phyloP scores from a whole-genome alignment of 768 basidiomycete genomes.

The Favolaschia claudopus region DNA sequence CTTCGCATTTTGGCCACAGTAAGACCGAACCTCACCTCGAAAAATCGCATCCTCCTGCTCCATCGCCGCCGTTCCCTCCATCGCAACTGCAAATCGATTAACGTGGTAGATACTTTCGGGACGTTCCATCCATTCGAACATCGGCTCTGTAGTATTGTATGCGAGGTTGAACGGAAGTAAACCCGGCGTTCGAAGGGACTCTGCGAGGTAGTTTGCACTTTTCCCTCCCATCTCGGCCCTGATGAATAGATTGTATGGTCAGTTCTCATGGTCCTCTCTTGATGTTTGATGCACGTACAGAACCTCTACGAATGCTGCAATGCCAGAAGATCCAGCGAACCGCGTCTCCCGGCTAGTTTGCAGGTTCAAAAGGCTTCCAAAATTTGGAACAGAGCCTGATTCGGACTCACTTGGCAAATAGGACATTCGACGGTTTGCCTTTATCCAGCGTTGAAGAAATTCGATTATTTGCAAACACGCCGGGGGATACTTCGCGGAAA shows the following conservation, averaged over 20 bases:
- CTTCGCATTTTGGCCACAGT: too few species aligned
- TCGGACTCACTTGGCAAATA: conserved; percentile 25
- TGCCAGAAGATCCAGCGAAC: conserved; percentile 15
- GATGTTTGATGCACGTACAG: conserved; percentile 16
- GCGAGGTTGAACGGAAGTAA: background rate
- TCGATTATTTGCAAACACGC: conserved; percentile 42
- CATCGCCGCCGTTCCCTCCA: conserved; percentile 18
- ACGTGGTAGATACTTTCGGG: conserved; percentile 1
- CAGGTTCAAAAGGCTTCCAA: background rate
- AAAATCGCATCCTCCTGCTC: conserved; percentile 11
- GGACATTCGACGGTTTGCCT: conserved; percentile 12
- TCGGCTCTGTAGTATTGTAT: background rate
- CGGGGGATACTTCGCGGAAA: conserved; percentile 38
- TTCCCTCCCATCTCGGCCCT: conserved; percentile 24
- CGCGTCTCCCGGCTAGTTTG: conserved; percentile 7
- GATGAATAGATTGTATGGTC: background rate
- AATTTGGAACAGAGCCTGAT: background rate
- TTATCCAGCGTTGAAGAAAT: conserved; percentile 39
- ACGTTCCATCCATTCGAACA: conserved; percentile 3
- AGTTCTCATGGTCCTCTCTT: background rate
- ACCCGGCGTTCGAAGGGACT: background rate
- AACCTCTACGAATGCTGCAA: conserved; percentile 22
- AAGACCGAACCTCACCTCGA: too few species aligned
- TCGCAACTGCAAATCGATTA: background rate
- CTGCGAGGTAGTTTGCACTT: background rate